Conservation (phyloP, 1,284 basidiomycete species). For the Rhodotorula sp. region DNA sequence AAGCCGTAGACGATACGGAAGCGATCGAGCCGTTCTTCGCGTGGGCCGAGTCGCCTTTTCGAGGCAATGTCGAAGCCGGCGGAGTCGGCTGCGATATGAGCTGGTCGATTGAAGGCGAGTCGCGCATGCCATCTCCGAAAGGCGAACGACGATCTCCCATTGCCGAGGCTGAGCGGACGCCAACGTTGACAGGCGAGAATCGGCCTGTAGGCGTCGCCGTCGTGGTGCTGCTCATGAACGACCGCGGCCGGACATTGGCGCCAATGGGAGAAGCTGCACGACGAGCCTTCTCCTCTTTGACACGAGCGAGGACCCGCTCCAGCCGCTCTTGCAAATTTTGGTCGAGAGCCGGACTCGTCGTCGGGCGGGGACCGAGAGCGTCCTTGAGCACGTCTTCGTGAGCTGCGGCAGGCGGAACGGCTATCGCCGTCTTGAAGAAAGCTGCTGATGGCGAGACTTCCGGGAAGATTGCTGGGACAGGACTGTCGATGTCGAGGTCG, state of each 20-base stretch:
- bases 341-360: conserved; percentile 31
- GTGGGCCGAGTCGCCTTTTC: not conserved
- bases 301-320: conserved; percentile 71
- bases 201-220: conserved; percentile 40
- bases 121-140: conserved; percentile 20
- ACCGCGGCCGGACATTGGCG: conserved; percentile 8
- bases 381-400: conserved; percentile 59
- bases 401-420: not conserved
- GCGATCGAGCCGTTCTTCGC: conserved; percentile 33
- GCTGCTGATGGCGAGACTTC: too few relatives aligned
- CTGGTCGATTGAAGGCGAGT: conserved; percentile 40
- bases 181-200: conserved; percentile 19
- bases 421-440: not conserved
- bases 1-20: conserved; percentile 17
- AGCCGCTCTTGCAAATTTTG: conserved; percentile 69
- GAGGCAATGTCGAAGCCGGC: not conserved
- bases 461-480: not conserved
- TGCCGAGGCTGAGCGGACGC: conserved; percentile 16
- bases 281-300: conserved; percentile 40
- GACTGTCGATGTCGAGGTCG: conserved; percentile 18
- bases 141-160: conserved; percentile 26
- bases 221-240: conserved; percentile 50
- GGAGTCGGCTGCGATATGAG: not conserved
- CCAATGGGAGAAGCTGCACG: conserved; percentile 19
- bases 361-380: conserved; percentile 56